A percentile compares a stretch with the other conserved stretches of the same genome.
phyloP scores from a whole-genome alignment of 371 early-diverging fungal genomes.

The Apophysomyces elegans region DNA sequence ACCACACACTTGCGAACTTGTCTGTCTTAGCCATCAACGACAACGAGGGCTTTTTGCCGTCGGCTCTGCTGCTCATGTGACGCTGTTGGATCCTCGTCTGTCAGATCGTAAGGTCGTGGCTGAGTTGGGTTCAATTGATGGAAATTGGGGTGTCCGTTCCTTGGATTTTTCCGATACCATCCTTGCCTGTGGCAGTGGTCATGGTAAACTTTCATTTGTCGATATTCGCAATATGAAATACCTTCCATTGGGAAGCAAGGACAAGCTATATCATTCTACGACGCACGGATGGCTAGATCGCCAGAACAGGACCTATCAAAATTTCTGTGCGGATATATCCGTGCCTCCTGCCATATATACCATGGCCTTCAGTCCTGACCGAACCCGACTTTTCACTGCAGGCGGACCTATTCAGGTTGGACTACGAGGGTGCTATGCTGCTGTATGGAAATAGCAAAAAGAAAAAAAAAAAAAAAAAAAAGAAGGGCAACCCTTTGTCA shows the following conservation, averaged over 20 bases:
- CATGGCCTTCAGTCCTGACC: constrained; percentile 51
- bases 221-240: constrained; percentile 52
- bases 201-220: constrained; percentile 49
- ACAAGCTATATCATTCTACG: constrained; percentile 31
- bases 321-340: constrained; percentile 34
- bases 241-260: constrained; percentile 26
- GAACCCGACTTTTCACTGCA: constrained; percentile 56
- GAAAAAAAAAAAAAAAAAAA: background rate
- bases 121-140: constrained; percentile 59
- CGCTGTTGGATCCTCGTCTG: constrained; percentile 62
- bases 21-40: constrained; percentile 49
- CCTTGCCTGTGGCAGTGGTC: constrained; percentile 62
- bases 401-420: constrained; percentile 71
- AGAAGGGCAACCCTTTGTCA: background rate
- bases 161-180: constrained; percentile 54
- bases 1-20: constrained; percentile 52
- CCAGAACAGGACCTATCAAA: constrained; percentile 8
- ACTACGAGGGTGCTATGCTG: constrained; percentile 58
- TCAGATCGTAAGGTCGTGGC: constrained; percentile 33
- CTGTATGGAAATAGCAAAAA: constrained; percentile 31
- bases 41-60: constrained; percentile 52
- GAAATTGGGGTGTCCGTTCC: constrained; percentile 73
- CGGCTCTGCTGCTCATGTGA: constrained; percentile 65
- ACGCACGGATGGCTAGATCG: constrained; percentile 58
- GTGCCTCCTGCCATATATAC: constrained; percentile 65